phyloP scores from a whole-genome alignment of 768 basidiomycete species.

The Heimioporus sp. region DNA sequence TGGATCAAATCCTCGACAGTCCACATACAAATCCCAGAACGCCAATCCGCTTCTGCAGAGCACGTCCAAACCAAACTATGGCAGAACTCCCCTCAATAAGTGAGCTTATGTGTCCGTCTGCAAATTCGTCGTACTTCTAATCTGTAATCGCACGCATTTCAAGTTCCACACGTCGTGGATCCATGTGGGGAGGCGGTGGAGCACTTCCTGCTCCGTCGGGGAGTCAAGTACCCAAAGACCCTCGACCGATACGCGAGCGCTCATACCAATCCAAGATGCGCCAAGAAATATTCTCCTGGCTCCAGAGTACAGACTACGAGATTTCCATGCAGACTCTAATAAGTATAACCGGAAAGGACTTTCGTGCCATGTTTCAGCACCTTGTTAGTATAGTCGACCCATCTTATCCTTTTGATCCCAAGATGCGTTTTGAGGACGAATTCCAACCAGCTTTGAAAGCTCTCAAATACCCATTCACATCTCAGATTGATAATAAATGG shows the following conservation, averaged over 20 bases:
- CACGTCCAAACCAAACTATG: conserved; percentile 61
- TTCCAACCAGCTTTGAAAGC: conserved; percentile 73
- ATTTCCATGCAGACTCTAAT: conserved; percentile 65
- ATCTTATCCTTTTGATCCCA: conserved; percentile 53
- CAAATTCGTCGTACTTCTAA: conserved; percentile 3
- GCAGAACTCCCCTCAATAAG: conserved; percentile 75
- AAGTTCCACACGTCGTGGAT: conserved; percentile 75
- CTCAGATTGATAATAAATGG: conserved; percentile 81
- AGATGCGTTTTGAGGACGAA: conserved; percentile 74
- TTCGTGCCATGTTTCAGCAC: conserved; percentile 79
- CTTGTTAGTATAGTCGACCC: conserved; percentile 74
- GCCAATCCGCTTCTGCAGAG: conserved; percentile 68
- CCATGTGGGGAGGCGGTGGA: conserved; percentile 61
- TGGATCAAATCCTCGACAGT: conserved; percentile 60
- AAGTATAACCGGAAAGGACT: conserved; percentile 85
- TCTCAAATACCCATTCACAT: conserved; percentile 77
- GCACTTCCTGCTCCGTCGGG: conserved; percentile 45
- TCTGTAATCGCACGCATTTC: background rate
- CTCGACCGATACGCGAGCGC: conserved; percentile 74
- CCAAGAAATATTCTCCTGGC: conserved; percentile 71
- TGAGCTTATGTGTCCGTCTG: conserved; percentile 26
- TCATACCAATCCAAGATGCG: conserved; percentile 73
- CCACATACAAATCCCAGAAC: conserved; percentile 68
- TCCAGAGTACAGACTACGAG: conserved; percentile 63
- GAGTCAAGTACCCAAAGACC: conserved; percentile 64